These are phyloP conservation scores for Penicillium corylophilum DNA, from an alignment of 2,329 filamentous ascomycete genomes.

Conservation along the genomic window DNA sequence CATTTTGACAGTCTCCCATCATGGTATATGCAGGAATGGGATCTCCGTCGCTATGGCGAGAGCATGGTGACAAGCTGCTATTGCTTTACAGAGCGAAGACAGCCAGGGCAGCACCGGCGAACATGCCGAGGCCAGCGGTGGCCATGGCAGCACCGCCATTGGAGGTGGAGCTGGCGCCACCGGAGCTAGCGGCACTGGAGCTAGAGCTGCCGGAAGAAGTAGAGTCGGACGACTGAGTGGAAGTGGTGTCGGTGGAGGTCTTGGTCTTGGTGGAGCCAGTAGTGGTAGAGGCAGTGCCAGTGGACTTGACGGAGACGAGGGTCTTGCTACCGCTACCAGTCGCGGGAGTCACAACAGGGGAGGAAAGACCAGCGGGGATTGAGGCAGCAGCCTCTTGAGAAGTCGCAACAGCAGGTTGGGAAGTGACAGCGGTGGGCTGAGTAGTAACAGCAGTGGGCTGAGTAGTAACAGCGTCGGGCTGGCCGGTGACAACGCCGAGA, in stretches of 20 bases:
- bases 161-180: conserved; percentile 21
- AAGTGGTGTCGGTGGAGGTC: conserved; percentile 7
- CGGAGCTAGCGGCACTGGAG: no score
- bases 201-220: background rate
- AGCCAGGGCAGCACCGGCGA: conserved; percentile 45
- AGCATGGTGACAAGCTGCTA: background rate
- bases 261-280: conserved; percentile 16
- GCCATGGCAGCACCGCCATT: conserved; percentile 35
- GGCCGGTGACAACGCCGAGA: conserved; percentile 50
- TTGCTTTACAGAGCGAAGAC: conserved; percentile 40
- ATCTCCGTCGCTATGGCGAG: background rate
- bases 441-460: conserved; percentile 34
- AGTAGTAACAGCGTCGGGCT: conserved; percentile 39
- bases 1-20: background rate
- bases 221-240: conserved; percentile 12
- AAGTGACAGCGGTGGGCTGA: conserved; percentile 33
- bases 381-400: conserved; percentile 40
- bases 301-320: conserved; percentile 10
- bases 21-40: background rate
- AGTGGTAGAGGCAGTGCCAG: conserved; percentile 22
- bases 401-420: conserved; percentile 28
- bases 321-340: conserved; percentile 27
- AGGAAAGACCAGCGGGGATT: conserved; percentile 43
- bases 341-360: conserved; percentile 25
- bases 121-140: conserved; percentile 39